phyloP scores from a whole-genome alignment of 768 basidiomycete species.

The Hygrophorus russula region DNA sequence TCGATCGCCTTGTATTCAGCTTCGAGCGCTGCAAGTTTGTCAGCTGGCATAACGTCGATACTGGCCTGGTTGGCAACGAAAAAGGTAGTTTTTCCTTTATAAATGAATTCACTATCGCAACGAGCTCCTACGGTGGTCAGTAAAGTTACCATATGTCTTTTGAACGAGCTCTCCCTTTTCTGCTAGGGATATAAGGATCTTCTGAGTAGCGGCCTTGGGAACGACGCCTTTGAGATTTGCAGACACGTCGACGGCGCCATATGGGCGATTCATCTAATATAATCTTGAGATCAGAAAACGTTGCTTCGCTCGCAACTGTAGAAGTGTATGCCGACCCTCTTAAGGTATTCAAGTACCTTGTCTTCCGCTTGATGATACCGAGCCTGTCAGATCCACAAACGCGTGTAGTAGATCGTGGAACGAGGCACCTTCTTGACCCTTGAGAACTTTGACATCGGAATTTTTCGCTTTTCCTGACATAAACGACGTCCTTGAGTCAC shows the following conservation, averaged over 20 bases:
- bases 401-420: not conserved
- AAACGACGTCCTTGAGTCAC: no score
- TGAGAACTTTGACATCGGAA: constrained; percentile 47
- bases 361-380: constrained; percentile 46
- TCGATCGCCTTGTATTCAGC: constrained; percentile 42
- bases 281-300: constrained; percentile 1
- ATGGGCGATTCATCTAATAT: constrained; percentile 82
- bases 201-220: constrained; percentile 74
- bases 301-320: not conserved
- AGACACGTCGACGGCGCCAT: constrained; percentile 83
- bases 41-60: constrained; percentile 51
- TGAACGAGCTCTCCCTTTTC: constrained; percentile 76
- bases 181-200: constrained; percentile 71
- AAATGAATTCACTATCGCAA: not conserved
- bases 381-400: not conserved
- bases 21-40: constrained; percentile 51
- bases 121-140: not conserved
- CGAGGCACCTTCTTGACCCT: constrained; percentile 58
- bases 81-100: constrained; percentile 70
- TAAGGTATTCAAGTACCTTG: constrained; percentile 68
- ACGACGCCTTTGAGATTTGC: constrained; percentile 88
- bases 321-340: constrained; percentile 33
- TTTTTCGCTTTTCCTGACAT: constrained; percentile 45
- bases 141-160: constrained; percentile 64
- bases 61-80: constrained; percentile 79